A percentile compares a stretch with the other conserved stretches of the same genome.
These are phyloP conservation scores for Cyclotella cryptica DNA, from an alignment of 108 stramenopile species.

Conservation along the genomic window DNA sequence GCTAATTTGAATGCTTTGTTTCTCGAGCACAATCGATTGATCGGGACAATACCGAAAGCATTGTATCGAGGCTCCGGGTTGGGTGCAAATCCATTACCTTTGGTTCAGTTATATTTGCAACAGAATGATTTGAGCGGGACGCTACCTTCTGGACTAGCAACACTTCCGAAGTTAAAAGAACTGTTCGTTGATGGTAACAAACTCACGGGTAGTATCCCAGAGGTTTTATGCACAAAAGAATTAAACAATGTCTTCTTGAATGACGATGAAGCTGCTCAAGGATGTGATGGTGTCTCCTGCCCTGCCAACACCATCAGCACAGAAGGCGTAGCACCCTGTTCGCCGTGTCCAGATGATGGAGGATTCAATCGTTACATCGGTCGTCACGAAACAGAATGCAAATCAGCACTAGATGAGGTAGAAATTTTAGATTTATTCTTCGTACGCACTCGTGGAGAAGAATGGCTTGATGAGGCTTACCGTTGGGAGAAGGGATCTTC, in stretches of 20 bases:
- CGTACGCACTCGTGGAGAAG: conserved; percentile 37
- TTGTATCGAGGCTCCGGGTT: conserved; percentile 43
- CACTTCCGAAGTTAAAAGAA: conserved; percentile 43
- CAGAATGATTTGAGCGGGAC: conserved; percentile 50
- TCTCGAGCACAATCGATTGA: conserved; percentile 47
- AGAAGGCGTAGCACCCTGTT: conserved; percentile 55
- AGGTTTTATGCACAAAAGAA: conserved; percentile 38
- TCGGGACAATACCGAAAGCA: conserved; percentile 55
- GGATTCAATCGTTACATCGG: conserved; percentile 57
- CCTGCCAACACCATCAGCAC: conserved; percentile 42
- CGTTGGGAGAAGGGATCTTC: conserved; percentile 36
- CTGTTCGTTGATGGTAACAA: conserved; percentile 67
- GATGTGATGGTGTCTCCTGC: conserved; percentile 52
- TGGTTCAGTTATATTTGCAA: conserved; percentile 51
- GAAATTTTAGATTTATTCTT: conserved; percentile 56
- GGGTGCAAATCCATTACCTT: conserved; percentile 44
- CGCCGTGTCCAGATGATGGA: conserved; percentile 47
- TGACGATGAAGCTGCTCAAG: conserved; percentile 17
- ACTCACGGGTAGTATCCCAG: conserved; percentile 53
- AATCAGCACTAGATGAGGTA: conserved; percentile 28
- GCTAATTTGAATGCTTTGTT: conserved; percentile 40
- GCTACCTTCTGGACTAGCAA: conserved; percentile 29
- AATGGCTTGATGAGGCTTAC: conserved; percentile 39
- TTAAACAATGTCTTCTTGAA: conserved; percentile 50
- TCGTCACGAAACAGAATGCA: conserved; percentile 27